Conservation (phyloP, 805 yeast genomes). For the Isabelozyma gotoi region DNA sequence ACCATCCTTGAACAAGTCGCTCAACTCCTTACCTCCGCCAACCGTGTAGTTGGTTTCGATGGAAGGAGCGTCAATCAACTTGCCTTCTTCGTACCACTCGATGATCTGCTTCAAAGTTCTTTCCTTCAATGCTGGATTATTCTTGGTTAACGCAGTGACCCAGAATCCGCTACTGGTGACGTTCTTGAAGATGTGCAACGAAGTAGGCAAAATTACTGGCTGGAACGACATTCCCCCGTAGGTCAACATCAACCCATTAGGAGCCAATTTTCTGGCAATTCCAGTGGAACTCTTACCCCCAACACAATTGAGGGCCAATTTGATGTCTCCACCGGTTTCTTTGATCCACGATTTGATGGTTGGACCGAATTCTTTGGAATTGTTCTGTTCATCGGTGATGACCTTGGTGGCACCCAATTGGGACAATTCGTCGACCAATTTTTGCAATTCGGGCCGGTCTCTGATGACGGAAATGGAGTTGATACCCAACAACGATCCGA, state of each 20-base stretch:
- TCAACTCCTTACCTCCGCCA: conserved; percentile 20
- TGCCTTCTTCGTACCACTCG: conserved; percentile 42
- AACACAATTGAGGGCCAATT: conserved; percentile 85
- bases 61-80: conserved; percentile 38
- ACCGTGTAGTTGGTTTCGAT: conserved; percentile 22
- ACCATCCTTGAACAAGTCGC: conserved; percentile 27
- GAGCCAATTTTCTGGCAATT: conserved; percentile 76
- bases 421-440: conserved; percentile 50
- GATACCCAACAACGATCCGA: conserved; percentile 73
- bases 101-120: conserved; percentile 37
- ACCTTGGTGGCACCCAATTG: conserved; percentile 82
- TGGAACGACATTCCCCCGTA: conserved; percentile 98
- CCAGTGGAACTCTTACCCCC: conserved; percentile 87
- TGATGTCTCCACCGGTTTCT: conserved; percentile 52
- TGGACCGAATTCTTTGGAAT: conserved; percentile 62
- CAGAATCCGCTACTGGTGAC: conserved; percentile 87
- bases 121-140: conserved; percentile 33
- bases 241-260: conserved; percentile 77
- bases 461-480: conserved; percentile 88
- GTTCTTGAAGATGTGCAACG: conserved; percentile 86
- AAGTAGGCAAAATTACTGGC: conserved; percentile 90
- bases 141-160: conserved; percentile 61
- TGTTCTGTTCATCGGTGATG: conserved; percentile 83
- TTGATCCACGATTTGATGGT: conserved; percentile 55
- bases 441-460: conserved; percentile 77